Base-by-base conservation (phyloP, 2,329 filamentous ascomycete genomes). In the Calonectria montana region DNA sequence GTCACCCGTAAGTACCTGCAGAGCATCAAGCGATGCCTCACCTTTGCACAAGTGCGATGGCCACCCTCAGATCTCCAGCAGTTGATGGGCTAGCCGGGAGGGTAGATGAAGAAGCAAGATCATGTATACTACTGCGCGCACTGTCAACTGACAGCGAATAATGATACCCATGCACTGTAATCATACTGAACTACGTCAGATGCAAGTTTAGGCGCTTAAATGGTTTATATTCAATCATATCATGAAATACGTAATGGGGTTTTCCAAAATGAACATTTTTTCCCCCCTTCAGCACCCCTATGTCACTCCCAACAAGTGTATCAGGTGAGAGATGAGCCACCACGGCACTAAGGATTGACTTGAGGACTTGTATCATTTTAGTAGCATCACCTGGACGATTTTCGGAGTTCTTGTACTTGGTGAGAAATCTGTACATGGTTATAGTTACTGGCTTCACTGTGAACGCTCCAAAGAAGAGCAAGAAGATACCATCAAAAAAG, bases 1-100 rank as follows among this genome's bases (percentile, higher is more conserved):
- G 92, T 94, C 53, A 99, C 97, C 65, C 90, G 97, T 76, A 99
- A 98, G 86, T 98, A 96, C 81, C 84, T 99, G 76, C 97, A 99
- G 86, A 98, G 96, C 82, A 98, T 99, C 83, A 99, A 99, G 88
- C 89, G 97, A 55, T 98, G 96, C 81, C 85, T 99, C 81, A 98
- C 94, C 73, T 99, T 98, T 89, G 95, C 96, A 29, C 97, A 99
- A 85, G 96, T 97, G 35, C 91, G 96, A 77, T 99, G 97, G 97
- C 96, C 96, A 70, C 97, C 97, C 0, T 93, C 95, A 79, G 96
- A 98, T 86, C 89, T 97, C 77, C 89, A 94, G 81, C 97, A 99
- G 86, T 86, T 99, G 78, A 99, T 99, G 97, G 97, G 97, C 3
- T 84, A 59, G 53, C 23, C n/a, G 53, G 37, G 53, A 18, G 50